Evolutionary conservation across 208 protist genomes (phyloP).

Genomic region (Leishmania gerbilli): DNA sequence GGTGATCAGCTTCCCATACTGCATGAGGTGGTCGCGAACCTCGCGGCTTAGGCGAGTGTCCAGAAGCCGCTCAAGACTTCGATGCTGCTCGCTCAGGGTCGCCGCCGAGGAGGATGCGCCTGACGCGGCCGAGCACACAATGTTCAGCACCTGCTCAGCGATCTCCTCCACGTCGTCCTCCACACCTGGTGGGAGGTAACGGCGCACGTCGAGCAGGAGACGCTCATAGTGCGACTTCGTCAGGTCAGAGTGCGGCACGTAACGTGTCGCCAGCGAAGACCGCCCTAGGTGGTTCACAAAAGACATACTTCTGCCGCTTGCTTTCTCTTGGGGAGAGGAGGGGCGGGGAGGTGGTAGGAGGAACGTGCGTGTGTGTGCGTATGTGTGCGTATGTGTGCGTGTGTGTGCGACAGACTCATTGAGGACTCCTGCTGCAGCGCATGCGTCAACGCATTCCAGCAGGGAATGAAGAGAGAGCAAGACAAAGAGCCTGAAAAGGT

Average conservation of each 20-base stretch:
- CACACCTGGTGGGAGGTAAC: conserved; percentile 76
- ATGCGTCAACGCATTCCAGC: background rate
- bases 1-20: conserved; percentile 78
- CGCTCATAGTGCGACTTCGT: conserved; percentile 82
- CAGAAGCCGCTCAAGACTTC: conserved; percentile 65
- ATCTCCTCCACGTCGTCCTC: conserved; percentile 79
- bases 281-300: conserved; percentile 15
- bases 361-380: background rate
- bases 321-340: background rate
- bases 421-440: background rate
- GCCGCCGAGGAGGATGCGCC: conserved; percentile 22
- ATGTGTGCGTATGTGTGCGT: too few relatives aligned
- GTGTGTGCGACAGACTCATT: background rate
- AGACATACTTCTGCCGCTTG: conserved; percentile 13
- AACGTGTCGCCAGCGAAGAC: conserved; percentile 35
- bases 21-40: conserved; percentile 57
- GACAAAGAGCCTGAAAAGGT: background rate
- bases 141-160: conserved; percentile 73
- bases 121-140: conserved; percentile 50
- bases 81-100: conserved; percentile 47
- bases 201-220: conserved; percentile 76
- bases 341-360: too few relatives aligned
- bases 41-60: conserved; percentile 70
- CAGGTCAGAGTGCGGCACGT: conserved; percentile 74
- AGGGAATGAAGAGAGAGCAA: background rate